These are phyloP conservation scores for Aspergillus sp. DNA, from an alignment of 2,329 filamentous ascomycete genomes.

Conservation along the genomic window DNA sequence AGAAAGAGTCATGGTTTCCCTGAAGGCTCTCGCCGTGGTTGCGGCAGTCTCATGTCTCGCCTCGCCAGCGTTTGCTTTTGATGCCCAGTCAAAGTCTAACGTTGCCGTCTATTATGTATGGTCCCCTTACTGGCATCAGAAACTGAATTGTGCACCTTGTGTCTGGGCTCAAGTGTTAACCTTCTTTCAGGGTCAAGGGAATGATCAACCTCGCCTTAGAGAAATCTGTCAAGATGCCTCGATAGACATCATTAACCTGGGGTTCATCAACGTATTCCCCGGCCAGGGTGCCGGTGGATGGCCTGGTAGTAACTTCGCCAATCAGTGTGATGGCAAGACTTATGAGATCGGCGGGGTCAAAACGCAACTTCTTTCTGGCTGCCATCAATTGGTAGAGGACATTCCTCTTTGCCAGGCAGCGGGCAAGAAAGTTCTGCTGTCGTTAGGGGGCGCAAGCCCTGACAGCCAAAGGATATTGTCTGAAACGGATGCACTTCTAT, in stretches of 20 bases:
- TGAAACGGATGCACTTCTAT: conserved; percentile 41
- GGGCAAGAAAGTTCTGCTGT: conserved; percentile 49
- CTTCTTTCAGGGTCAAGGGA: conserved; percentile 51
- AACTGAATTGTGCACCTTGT: not conserved
- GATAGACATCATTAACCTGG: conserved; percentile 57
- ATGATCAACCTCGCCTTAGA: conserved; percentile 47
- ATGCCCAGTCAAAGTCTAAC: conserved; percentile 46
- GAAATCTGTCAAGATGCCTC: conserved; percentile 53
- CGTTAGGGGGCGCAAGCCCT: conserved; percentile 47
- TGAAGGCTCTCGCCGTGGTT: conserved; percentile 33
- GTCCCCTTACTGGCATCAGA: not conserved
- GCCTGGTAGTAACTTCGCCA: conserved; percentile 58
- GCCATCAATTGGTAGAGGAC: conserved; percentile 45
- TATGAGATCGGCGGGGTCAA: conserved; percentile 39
- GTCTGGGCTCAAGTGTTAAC: conserved; percentile 9
- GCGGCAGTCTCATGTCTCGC: conserved; percentile 34
- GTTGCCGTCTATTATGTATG: conserved; percentile 55
- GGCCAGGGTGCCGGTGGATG: conserved; percentile 44
- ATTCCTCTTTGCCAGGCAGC: conserved; percentile 40
- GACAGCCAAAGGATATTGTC: conserved; percentile 45
- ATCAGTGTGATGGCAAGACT: conserved; percentile 48
- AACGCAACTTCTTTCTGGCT: conserved; percentile 45
- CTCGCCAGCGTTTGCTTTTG: conserved; percentile 40
- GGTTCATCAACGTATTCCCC: conserved; percentile 57
- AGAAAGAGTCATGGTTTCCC: conserved; percentile 31